phyloP scores from a whole-genome alignment of 129 eudicot genomes.

The Escallonia herrerae region DNA sequence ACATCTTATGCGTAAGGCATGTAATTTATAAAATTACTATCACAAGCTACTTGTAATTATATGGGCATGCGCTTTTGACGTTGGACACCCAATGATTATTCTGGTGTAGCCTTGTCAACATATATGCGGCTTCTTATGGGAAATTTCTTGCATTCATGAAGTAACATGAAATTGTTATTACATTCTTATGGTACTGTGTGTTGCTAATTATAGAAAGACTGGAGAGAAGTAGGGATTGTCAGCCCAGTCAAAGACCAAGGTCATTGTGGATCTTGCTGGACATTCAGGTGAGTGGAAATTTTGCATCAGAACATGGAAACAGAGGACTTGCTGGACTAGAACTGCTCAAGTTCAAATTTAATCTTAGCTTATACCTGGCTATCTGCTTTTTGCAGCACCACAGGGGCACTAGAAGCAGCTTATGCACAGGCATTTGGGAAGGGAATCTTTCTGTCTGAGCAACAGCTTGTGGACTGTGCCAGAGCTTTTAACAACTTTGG shows the following conservation, averaged over 20 bases:
- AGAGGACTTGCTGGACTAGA: not conserved
- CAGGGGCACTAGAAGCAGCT: slow-evolving; percentile 99
- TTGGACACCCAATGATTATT: no score
- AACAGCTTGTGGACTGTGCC: slow-evolving; percentile 99
- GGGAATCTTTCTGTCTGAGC: slow-evolving; percentile 79
- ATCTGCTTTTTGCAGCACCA: slow-evolving; percentile 43
- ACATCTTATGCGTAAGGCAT: no score
- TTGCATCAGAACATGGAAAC: not conserved
- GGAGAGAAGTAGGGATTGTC: slow-evolving; percentile 84
- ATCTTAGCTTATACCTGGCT: no score
- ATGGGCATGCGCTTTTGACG: no score
- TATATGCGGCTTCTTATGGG: no score
- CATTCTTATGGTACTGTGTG: slow-evolving; percentile 8
- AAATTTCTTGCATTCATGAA: no score
- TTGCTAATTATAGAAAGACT: slow-evolving; percentile 67
- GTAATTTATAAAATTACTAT: no score
- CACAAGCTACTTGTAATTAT: no score
- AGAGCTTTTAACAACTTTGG: slow-evolving; percentile 74
- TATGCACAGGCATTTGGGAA: slow-evolving; percentile 85
- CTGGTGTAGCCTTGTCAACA: no score
- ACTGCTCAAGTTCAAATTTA: no score
- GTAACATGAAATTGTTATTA: not conserved
- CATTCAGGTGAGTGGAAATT: slow-evolving; percentile 55
- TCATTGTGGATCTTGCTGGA: slow-evolving; percentile 97
- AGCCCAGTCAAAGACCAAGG: slow-evolving; percentile 92